Conservation (phyloP, 148 eudicot genomes). For the Heliosperma pusillum region DNA sequence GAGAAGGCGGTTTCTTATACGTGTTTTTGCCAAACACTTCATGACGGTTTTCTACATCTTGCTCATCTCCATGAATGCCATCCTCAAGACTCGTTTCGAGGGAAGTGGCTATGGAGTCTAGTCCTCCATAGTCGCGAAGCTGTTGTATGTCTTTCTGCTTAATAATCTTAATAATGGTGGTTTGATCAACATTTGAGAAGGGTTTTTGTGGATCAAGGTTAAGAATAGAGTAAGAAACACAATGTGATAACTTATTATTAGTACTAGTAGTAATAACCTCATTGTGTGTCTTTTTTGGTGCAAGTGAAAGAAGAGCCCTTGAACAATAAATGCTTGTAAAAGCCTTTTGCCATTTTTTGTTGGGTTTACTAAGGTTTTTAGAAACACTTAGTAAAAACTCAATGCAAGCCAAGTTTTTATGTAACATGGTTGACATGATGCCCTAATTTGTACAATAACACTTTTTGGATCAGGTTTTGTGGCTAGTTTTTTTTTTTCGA, state of each 20-base stretch:
- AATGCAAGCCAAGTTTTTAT: constrained; percentile 17
- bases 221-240: constrained; percentile 20
- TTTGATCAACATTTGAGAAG: constrained; percentile 22
- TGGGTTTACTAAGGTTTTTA: constrained; percentile 14
- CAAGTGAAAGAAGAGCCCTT: constrained; percentile 19
- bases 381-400: constrained; percentile 22
- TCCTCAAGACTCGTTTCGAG: constrained; percentile 18
- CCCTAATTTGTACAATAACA: no score
- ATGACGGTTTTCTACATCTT: constrained; percentile 17
- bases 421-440: constrained; percentile 12
- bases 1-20: constrained; percentile 30
- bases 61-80: constrained; percentile 23
- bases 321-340: constrained; percentile 32
- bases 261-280: no score
- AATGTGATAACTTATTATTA: neutral
- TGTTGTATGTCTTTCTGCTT: constrained; percentile 24
- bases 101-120: constrained; percentile 15
- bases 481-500: no score
- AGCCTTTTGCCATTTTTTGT: constrained; percentile 35
- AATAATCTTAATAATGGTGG: constrained; percentile 18
- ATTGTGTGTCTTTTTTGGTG: neutral
- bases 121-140: constrained; percentile 23
- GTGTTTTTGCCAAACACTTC: constrained; percentile 29
- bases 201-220: neutral
- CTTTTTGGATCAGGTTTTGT: no score